Conservation (phyloP, 176 grass and related monocot species). For the Oryza coarctata region DNA sequence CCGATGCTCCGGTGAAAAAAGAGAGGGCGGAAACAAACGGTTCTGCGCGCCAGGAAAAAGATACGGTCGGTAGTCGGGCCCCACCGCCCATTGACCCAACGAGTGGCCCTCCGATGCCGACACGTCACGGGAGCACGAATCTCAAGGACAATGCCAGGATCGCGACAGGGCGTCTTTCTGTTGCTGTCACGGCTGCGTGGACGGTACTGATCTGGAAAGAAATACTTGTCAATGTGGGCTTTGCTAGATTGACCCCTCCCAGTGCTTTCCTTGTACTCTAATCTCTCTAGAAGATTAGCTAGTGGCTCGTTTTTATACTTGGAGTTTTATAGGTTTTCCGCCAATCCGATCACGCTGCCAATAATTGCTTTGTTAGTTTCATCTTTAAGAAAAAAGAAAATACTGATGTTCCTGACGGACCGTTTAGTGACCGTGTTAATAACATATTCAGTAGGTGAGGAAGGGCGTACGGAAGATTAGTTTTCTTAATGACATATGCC, state of each 20-base stretch:
- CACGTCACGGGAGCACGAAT: slow-evolving; percentile 28
- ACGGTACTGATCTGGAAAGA: slow-evolving; percentile 21
- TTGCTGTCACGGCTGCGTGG: slow-evolving; percentile 39
- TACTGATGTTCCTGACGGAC: background rate
- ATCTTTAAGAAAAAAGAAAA: background rate
- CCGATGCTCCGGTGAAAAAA: background rate
- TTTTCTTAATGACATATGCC: slow-evolving; percentile 53
- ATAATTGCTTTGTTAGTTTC: slow-evolving; percentile 27
- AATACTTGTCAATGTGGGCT: background rate
- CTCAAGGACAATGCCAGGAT: background rate
- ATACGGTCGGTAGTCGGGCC: slow-evolving; percentile 30
- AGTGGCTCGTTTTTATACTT: background rate
- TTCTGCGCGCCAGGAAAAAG: slow-evolving; percentile 27
- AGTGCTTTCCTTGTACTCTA: slow-evolving; percentile 62
- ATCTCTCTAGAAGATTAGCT: background rate
- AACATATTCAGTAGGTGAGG: slow-evolving; percentile 40
- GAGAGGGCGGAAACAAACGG: slow-evolving; percentile 2
- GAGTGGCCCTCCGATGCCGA: background rate
- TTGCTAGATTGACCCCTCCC: slow-evolving; percentile 2
- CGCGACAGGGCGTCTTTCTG: background rate
- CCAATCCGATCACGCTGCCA: slow-evolving; percentile 41
- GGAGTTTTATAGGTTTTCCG: slow-evolving; percentile 16
- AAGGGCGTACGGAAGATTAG: slow-evolving; percentile 35
- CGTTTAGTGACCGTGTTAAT: background rate
- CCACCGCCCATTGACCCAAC: slow-evolving; percentile 36